Evolutionary conservation across 305 asterid genomes (phyloP), one percentile per base, ranked within the genome.

Genomic region (Nicotiana rustica): DNA sequence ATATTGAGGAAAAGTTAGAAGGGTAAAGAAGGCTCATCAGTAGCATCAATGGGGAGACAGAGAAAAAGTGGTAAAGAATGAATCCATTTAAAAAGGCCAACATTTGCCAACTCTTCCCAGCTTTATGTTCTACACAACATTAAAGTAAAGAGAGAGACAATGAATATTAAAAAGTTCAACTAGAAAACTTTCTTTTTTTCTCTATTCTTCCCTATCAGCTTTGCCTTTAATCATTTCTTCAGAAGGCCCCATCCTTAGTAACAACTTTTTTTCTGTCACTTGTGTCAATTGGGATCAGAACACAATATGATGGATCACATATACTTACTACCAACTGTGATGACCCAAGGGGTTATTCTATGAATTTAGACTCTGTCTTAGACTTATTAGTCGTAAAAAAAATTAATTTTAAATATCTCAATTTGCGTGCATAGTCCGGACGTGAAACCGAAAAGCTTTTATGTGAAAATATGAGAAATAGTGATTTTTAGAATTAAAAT

Each of bases 1-100:
- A 25, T 59, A 12, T 49, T 70, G 84, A 82, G 71, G 73, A 59
- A 82, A 82, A 82, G 80, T 56, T 59, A 15, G 56, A 41, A 41
- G 49, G 66, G 49, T 52, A 55, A 55, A 76, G 49, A 61, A 52
- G 56, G 59, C 59, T 52, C n/a, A 52, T 52, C n/a, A 52, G 10
- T 13, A 14, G 59, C n/a, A 52, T 52, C n/a, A 52, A 52, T 52
- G n/a, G n/a, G 78, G 78, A 44, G 78, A 70, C 60, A 68, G 3
- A 21, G 52, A 71, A 33, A 67, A 52, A 52, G 64, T 57, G 83
- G 13, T 49, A 67, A 47, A 67, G 25, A 33, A 29, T 81, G 79
- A 69, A 69, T 41, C 36, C 31, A 44, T 49, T 52, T 68, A 35
- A 17, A 67, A 67, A 68, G 55, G 31, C 56, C 76, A 35, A 36